Conservation (phyloP, 495 filamentous ascomycete genomes). For the Hyaloscypha finlandica region DNA sequence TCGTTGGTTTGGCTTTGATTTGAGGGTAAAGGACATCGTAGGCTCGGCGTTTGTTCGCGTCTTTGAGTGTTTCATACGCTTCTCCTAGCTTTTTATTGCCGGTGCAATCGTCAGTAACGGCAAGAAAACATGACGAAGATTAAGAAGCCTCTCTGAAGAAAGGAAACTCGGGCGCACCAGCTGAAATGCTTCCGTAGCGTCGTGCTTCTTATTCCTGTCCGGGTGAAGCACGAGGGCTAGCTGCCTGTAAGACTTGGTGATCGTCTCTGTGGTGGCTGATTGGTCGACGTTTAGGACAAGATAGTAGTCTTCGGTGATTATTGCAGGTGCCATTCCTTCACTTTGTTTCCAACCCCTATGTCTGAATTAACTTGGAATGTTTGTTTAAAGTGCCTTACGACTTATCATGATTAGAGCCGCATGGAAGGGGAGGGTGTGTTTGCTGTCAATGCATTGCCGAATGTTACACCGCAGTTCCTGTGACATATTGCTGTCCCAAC, state of each 20-base stretch:
- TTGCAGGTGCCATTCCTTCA: conserved; percentile 34
- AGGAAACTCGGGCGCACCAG: conserved; percentile 20
- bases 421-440: conserved; percentile 14
- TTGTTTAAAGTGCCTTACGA: neutral
- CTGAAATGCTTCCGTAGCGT: conserved; percentile 40
- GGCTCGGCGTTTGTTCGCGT: conserved; percentile 36
- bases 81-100: conserved; percentile 33
- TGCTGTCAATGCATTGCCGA: conserved; percentile 13
- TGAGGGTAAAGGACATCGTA: conserved; percentile 38
- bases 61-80: conserved; percentile 39
- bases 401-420: conserved; percentile 2
- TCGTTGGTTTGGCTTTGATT: conserved; percentile 28
- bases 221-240: conserved; percentile 40
- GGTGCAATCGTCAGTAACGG: neutral
- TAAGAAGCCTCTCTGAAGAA: too few species aligned
- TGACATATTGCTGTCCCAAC: neutral
- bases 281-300: conserved; percentile 35
- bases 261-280: conserved; percentile 33
- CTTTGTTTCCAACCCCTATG: neutral
- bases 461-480: conserved; percentile 23
- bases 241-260: conserved; percentile 33
- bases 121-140: too few species aligned
- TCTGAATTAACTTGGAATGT: neutral
- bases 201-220: conserved; percentile 34
- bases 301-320: conserved; percentile 39